These are phyloP conservation scores for Phytomonas sp. DNA, from an alignment of 208 protist genomes.

Conservation along the genomic window DNA sequence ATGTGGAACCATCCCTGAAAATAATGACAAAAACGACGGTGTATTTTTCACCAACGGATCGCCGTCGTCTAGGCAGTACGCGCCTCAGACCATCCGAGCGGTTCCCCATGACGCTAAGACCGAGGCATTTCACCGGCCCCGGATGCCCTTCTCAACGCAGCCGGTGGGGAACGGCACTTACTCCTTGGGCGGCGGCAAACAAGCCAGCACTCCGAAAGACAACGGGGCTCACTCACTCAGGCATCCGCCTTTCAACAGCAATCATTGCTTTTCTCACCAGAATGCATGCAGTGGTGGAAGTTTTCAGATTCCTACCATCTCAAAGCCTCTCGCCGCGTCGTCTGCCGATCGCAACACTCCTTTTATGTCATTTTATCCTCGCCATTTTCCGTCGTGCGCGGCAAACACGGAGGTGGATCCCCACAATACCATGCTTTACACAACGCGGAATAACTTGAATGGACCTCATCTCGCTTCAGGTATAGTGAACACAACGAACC, in stretches of 20 bases:
- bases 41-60: not conserved
- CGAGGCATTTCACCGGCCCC: not conserved
- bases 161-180: not conserved
- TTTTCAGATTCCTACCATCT: not conserved
- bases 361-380: not conserved
- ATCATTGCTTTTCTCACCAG: not conserved
- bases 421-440: not conserved
- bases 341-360: not conserved
- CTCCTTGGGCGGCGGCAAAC: not conserved
- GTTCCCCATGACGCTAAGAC: not conserved
- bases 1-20: not conserved
- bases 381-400: not conserved
- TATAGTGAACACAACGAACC: not conserved
- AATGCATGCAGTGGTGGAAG: not conserved
- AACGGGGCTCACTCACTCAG: not conserved
- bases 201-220: not conserved
- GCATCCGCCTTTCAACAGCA: not conserved
- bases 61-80: not conserved
- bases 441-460: not conserved
- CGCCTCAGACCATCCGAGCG: not conserved
- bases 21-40: not conserved
- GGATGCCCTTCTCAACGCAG: not conserved
- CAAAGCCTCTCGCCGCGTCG: not conserved
- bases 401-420: not conserved
- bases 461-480: not conserved